These are phyloP conservation scores for Leishmania lainsoni DNA, from an alignment of 208 protist species.

Conservation along the genomic window DNA sequence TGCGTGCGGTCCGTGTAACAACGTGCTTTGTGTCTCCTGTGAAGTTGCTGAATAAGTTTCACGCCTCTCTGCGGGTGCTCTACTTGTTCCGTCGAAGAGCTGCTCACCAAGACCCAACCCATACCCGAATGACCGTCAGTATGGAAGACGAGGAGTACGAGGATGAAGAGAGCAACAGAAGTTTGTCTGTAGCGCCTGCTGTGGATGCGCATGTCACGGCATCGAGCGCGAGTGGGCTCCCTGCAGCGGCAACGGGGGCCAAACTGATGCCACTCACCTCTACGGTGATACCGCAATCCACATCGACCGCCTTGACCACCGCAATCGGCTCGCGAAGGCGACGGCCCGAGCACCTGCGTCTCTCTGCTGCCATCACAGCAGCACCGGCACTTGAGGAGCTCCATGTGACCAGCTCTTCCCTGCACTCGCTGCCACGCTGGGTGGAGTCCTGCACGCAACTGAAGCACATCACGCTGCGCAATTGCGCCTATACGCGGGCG, in stretches of 20 bases:
- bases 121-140: background rate
- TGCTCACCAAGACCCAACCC: constrained; percentile 2
- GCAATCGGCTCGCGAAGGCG: background rate
- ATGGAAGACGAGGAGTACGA: constrained; percentile 36
- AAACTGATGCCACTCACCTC: background rate
- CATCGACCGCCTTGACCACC: background rate
- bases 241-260: background rate
- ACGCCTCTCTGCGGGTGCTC: constrained; percentile 28
- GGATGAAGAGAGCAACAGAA: constrained; percentile 12
- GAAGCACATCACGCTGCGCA: constrained; percentile 1
- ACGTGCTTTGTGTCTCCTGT: constrained; percentile 9
- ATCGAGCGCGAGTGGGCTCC: background rate
- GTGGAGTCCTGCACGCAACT: constrained; percentile 11
- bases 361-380: background rate
- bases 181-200: background rate
- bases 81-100: constrained; percentile 13
- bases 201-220: background rate
- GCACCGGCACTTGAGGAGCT: constrained; percentile 30
- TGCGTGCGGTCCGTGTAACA: constrained; percentile 22
- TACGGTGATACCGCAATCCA: background rate
- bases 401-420: constrained; percentile 10
- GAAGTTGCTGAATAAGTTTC: constrained; percentile 18
- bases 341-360: constrained; percentile 1
- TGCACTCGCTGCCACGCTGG: constrained; percentile 14
- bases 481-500: constrained; percentile 9